Evolutionary conservation across 2,329 filamentous ascomycete genomes (phyloP).

Genomic region (Cryphonectria parasitica): DNA sequence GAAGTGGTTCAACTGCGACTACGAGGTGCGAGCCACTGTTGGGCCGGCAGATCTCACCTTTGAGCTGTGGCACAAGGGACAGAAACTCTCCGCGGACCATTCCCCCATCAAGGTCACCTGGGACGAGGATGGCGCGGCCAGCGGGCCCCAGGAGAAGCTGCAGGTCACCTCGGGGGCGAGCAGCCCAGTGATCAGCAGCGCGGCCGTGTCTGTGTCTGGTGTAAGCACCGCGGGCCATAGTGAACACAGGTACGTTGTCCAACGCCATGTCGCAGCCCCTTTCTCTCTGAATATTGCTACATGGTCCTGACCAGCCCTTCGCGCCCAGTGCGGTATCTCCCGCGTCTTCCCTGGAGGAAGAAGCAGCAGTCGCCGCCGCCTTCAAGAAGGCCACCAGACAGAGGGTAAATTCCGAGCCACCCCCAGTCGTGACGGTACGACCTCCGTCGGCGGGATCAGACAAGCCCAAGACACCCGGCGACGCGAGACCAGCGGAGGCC

Average conservation of each 20-base stretch:
- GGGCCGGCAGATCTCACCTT: slow-evolving; percentile 58
- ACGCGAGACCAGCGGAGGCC: not conserved
- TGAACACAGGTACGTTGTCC: slow-evolving; percentile 23
- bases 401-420: slow-evolving; percentile 4
- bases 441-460: slow-evolving; percentile 3
- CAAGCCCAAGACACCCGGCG: not conserved
- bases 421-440: slow-evolving; percentile 8
- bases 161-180: slow-evolving; percentile 15
- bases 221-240: slow-evolving; percentile 18
- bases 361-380: slow-evolving; percentile 5
- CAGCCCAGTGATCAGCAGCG: slow-evolving; percentile 19
- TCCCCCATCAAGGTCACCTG: slow-evolving; percentile 43
- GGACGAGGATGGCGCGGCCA: slow-evolving; percentile 13
- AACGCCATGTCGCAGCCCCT: not conserved
- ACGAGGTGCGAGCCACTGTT: slow-evolving; percentile 58
- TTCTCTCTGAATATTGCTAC: too few relatives aligned
- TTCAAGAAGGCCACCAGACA: slow-evolving; percentile 1
- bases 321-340: slow-evolving; percentile 6
- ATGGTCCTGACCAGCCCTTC: slow-evolving; percentile 4
- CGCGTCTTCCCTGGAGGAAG: slow-evolving; percentile 12
- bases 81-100: slow-evolving; percentile 45
- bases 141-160: not conserved
- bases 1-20: slow-evolving; percentile 46
- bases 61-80: slow-evolving; percentile 47
- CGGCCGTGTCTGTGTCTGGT: slow-evolving; percentile 26